Evolutionary conservation across 148 eudicot genomes (phyloP).

Genomic region (Linanthus parryae): DNA sequence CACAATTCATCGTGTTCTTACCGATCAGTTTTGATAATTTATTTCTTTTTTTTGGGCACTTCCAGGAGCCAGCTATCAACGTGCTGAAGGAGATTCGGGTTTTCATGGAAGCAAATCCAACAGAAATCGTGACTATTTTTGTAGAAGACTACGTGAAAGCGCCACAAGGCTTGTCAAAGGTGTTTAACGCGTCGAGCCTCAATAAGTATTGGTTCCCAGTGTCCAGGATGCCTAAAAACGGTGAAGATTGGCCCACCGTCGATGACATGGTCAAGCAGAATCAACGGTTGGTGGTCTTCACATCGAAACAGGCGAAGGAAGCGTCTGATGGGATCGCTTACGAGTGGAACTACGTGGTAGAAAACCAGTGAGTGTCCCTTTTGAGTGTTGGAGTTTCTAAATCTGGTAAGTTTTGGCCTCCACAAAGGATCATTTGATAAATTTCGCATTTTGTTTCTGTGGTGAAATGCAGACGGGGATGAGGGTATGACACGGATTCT

Average conservation of each 20-base stretch:
- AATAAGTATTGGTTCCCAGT: constrained; percentile 63
- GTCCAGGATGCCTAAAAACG: constrained; percentile 74
- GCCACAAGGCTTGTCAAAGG: constrained; percentile 56
- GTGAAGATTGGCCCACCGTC: constrained; percentile 81
- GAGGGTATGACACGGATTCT: constrained; percentile 53
- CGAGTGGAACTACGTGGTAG: constrained; percentile 74
- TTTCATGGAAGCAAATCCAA: constrained; percentile 59
- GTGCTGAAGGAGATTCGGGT: constrained; percentile 59
- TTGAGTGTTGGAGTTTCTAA: neutral
- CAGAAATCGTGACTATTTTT: constrained; percentile 81
- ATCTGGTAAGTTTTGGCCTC: neutral
- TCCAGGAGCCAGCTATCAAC: constrained; percentile 88
- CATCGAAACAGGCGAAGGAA: constrained; percentile 68
- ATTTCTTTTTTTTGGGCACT: neutral
- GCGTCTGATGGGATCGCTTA: constrained; percentile 81
- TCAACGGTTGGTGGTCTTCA: constrained; percentile 78
- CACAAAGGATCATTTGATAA: neutral
- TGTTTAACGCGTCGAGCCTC: constrained; percentile 70
- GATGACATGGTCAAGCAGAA: constrained; percentile 70
- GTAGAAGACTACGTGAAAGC: constrained; percentile 85
- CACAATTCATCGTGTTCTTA: too few relatives aligned
- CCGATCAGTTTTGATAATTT: neutral
- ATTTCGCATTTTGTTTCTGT: neutral
- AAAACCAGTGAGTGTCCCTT: constrained; percentile 72
- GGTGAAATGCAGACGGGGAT: constrained; percentile 63